A percentile compares a stretch with the other conserved stretches of the same genome.
These are phyloP conservation scores for Eucalyptus fibrosa DNA, from an alignment of 345 rosid genomes.

Conservation along the genomic window DNA sequence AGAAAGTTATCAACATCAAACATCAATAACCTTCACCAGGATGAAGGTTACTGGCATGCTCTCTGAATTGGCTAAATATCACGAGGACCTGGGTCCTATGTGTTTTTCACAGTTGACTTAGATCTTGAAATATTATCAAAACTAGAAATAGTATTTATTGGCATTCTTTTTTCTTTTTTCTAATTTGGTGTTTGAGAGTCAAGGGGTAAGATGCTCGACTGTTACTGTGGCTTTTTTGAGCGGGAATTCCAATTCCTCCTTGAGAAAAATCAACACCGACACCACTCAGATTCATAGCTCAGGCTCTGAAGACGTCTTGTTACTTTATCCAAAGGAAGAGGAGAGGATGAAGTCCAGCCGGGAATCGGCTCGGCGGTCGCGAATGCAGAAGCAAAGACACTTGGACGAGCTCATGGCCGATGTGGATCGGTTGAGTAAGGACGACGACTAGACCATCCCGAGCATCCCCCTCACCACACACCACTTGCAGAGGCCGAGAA, in stretches of 20 bases:
- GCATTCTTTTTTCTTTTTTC: no score
- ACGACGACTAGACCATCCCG: conserved; percentile 28
- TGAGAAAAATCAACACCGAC: conserved; percentile 7
- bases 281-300: conserved; percentile 19
- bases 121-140: neutral
- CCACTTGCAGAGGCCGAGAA: conserved; percentile 52
- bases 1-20: no score
- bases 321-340: conserved; percentile 40
- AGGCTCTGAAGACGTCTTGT: conserved; percentile 31
- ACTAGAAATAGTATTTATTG: neutral
- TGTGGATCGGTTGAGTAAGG: conserved; percentile 30
- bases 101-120: neutral
- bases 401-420: conserved; percentile 53
- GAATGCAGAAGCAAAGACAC: conserved; percentile 79
- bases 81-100: conserved; percentile 8
- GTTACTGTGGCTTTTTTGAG: conserved; percentile 48
- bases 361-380: conserved; percentile 73
- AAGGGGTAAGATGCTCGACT: neutral
- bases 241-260: conserved; percentile 13
- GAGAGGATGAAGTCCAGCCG: conserved; percentile 76
- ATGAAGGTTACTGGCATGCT: no score
- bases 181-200: neutral
- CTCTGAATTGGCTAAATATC: neutral
- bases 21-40: no score
- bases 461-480: conserved; percentile 9